phyloP scores from a whole-genome alignment of 345 rosid genomes.

The Eutrema yunnanense region DNA sequence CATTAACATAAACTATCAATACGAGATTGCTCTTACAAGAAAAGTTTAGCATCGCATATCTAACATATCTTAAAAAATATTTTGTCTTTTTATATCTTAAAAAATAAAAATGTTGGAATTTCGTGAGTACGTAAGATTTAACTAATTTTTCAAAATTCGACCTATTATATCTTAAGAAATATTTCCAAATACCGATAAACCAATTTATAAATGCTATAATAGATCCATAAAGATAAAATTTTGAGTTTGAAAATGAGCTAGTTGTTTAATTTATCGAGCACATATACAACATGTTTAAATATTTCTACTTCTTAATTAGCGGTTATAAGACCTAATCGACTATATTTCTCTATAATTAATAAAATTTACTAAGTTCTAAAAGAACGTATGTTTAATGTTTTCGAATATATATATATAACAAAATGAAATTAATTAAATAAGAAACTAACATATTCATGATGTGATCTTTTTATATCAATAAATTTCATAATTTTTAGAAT shows the following conservation, averaged over 20 bases:
- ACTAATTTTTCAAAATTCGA: neutral
- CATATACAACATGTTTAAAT: neutral
- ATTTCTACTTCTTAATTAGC: neutral
- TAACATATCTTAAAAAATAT: neutral
- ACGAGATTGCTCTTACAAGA: neutral
- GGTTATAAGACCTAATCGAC: neutral
- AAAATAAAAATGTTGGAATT: neutral
- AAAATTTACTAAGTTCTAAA: neutral
- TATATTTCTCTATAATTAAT: neutral
- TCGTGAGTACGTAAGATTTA: neutral
- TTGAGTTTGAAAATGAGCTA: neutral
- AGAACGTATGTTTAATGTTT: neutral
- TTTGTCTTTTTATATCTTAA: neutral
- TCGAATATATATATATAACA: neutral
- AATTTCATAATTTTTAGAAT: neutral
- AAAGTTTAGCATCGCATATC: constrained; percentile 1
- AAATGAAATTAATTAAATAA: neutral
- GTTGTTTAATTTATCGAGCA: neutral
- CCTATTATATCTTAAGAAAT: neutral
- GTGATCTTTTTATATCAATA: neutral
- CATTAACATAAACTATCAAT: neutral
- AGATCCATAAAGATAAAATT: neutral
- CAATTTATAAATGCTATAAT: neutral
- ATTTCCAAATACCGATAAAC: neutral
- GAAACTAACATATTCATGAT: neutral